These are phyloP conservation scores for Galium porrigens DNA, from an alignment of 305 asterid species.

Conservation along the genomic window DNA sequence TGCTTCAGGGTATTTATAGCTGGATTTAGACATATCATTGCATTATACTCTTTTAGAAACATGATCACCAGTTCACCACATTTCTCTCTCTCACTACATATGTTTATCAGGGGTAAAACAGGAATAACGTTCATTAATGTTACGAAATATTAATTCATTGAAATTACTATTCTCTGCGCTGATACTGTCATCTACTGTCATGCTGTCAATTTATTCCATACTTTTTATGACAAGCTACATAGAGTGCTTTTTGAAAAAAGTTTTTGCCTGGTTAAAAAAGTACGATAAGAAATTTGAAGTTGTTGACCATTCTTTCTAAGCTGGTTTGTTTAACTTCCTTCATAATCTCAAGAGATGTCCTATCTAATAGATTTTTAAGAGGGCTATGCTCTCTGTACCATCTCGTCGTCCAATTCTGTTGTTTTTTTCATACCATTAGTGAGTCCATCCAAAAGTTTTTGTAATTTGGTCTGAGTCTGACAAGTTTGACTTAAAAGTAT, in stretches of 20 bases:
- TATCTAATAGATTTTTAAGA: neutral
- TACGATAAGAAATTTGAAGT: neutral
- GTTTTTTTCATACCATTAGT: neutral
- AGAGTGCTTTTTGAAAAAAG: too few relatives aligned
- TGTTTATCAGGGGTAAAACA: neutral
- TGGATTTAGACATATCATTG: neutral
- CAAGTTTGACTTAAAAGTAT: neutral
- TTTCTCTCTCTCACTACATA: neutral
- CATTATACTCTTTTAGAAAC: neutral
- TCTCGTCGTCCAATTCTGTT: neutral
- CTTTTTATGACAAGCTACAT: neutral
- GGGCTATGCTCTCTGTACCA: neutral
- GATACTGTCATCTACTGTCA: neutral
- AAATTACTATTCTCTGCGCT: neutral
- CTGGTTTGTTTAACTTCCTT: conserved; percentile 2
- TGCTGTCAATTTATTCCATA: neutral
- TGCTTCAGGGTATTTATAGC: neutral
- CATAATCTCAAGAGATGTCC: neutral
- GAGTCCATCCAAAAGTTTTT: neutral
- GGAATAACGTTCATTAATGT: neutral
- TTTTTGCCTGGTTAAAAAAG: neutral
- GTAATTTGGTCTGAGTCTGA: neutral
- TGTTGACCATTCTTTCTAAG: neutral
- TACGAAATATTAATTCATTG: too few relatives aligned
- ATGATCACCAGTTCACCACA: neutral